Conservation (phyloP, 345 rosid genomes). For the Passiflora organensis region DNA sequence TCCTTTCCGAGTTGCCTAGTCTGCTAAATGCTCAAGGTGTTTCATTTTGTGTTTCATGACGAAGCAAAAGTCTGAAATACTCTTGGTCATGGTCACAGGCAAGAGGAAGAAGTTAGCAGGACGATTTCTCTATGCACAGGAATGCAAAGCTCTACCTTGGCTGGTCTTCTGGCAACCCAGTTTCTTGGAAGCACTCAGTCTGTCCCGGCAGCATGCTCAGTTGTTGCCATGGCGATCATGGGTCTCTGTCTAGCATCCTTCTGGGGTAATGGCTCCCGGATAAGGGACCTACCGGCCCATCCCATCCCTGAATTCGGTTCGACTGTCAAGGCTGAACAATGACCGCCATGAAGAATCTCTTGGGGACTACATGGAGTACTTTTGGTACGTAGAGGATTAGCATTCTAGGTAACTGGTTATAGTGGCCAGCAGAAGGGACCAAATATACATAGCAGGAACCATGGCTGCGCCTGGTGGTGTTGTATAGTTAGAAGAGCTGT, state of each 20-base stretch:
- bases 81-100: conserved; percentile 40
- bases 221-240: conserved; percentile 95
- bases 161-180: conserved; percentile 81
- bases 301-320: conserved; percentile 35
- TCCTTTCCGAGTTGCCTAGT: no score
- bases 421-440: background rate
- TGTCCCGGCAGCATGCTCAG: conserved; percentile 93
- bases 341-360: background rate
- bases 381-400: background rate
- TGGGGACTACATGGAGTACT: background rate
- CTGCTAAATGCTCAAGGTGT: no score
- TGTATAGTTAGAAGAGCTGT: conserved; percentile 18
- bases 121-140: conserved; percentile 91
- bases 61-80: background rate
- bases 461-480: conserved; percentile 15
- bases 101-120: conserved; percentile 78
- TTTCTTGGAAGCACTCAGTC: conserved; percentile 90
- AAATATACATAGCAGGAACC: background rate
- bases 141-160: conserved; percentile 94
- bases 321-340: conserved; percentile 24
- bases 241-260: conserved; percentile 89
- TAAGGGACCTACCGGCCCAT: conserved; percentile 47
- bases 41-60: no score
- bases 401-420: background rate
- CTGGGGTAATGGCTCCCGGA: conserved; percentile 75